Base-by-base conservation (phyloP, 2,329 filamentous ascomycete genomes). In the Xylariomycetidae sp. region DNA sequence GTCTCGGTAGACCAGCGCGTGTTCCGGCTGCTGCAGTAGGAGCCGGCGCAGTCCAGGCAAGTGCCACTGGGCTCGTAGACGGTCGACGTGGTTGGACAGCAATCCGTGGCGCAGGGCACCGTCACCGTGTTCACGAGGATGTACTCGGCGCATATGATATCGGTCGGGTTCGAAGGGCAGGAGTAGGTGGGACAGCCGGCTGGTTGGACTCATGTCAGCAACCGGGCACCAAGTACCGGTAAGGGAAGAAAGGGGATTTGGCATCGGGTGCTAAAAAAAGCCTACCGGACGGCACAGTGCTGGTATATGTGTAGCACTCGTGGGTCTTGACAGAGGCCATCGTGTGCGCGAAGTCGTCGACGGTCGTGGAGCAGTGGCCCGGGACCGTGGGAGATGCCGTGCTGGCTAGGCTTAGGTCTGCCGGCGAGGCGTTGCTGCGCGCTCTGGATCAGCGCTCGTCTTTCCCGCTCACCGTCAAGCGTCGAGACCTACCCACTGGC, bases 51-150 rank as follows among this genome's bases (percentile, higher is more conserved):
- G n/a, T n/a, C n/a, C n/a, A n/a, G n/a, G 36, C 53, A 56, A 12
- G 43, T 28, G 3, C 31, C 39, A 10, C 10, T 37, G 6, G 42
- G 30, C 30, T 38, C 46, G 30, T 42, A 45, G 15, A 40, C 33
- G 5, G 53, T 56, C 23, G 54, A 40, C 7, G 62, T 67, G 8
- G 36, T 45, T n/a, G 53, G 54, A 46, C 63, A 67, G 48, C 58
- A 62, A 33, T 56, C 44, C 14, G 57, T 58, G 23, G 44, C 38
- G 40, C 60, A 61, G 12, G 63, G 63, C 4, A 63, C 53, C 15
- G 47, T 43, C 4, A 51, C 39, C 27, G 52, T 58, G n/a, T 51
- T 54, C 12, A 57, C 41, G 39, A 39, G 47, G 42, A 61, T 51
- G 38, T 48, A 46, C 29, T 40, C 12, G 10, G 57, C 56, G 42